Base-by-base conservation (phyloP, 2,329 filamentous ascomycete genomes). In the Diaporthe helianthi region DNA sequence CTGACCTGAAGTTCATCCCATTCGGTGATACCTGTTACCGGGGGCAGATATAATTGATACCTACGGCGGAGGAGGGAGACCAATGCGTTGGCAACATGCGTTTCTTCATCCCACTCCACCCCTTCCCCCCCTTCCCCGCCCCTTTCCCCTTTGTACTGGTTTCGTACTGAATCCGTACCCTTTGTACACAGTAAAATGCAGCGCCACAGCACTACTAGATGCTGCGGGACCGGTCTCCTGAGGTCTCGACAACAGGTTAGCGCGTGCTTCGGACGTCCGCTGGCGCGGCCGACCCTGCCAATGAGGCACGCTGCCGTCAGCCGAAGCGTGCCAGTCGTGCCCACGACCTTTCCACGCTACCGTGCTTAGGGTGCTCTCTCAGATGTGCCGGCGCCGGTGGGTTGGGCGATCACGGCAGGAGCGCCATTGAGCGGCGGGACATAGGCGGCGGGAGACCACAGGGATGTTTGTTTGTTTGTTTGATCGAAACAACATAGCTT, bases 231-330 rank as follows among this genome's bases (percentile, higher is more conserved):
- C 58, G n/a, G n/a, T n/a, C n/a, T n/a, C n/a, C n/a, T n/a, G n/a
- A n/a, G n/a, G n/a, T n/a, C n/a, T n/a, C n/a, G n/a, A n/a, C n/a
- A n/a, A 63, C 44, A 46, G 24, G 15, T 29, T 49, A 49, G 58
- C 44, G 58, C 29, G 29, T 63, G 41, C 41, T 63, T 49, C 58
- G 58, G 58, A 63, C 58, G 41, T 63, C 58, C 58, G 58, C 58
- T 63, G 58, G 58, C 58, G 54, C 38, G 58, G 29, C 58, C 58
- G 58, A 63, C 26, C 29, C n/a, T 24, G 44, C 58, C 58, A 63
- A 63, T 63, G 41, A 24, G 29, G 49, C 44, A 19, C 12, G 58
- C 29, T 22, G 12, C 26, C 29, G 44, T 63, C 58, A 63, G 58
- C 58, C 58, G 58, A 41, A 63, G 58, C 44, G 44, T 49, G 15